Evolutionary conservation across 768 basidiomycete genomes (phyloP).

Genomic region (Coprinopsis cinerea): DNA sequence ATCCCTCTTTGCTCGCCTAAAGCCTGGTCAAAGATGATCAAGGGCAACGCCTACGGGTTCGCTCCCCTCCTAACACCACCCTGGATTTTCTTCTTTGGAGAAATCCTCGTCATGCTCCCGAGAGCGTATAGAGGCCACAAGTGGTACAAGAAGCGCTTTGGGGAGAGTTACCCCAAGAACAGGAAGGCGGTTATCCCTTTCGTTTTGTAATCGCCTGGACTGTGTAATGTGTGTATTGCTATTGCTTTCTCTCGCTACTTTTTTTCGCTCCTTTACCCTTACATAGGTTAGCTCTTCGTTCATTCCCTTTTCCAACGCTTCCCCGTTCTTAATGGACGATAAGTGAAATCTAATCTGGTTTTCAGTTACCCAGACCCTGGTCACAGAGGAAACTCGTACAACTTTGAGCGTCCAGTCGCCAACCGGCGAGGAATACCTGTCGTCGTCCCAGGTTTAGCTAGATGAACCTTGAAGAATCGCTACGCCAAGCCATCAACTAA

Average conservation of each 20-base stretch:
- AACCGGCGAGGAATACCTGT: no score
- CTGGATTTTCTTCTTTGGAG: conserved; percentile 71
- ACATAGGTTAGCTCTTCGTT: no score
- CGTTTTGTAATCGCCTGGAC: conserved; percentile 42
- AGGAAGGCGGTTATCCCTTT: conserved; percentile 79
- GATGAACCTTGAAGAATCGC: no score
- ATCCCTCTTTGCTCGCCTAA: conserved; percentile 15
- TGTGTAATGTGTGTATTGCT: not conserved
- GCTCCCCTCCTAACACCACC: conserved; percentile 56
- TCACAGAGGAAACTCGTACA: no score
- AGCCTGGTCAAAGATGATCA: conserved; percentile 15
- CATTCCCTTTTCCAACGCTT: no score
- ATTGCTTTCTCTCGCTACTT: not conserved
- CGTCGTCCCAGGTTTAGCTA: no score
- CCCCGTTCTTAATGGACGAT: no score
- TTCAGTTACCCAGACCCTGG: no score
- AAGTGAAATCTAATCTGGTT: no score
- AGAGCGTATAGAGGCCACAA: conserved; percentile 74
- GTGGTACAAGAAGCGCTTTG: conserved; percentile 82
- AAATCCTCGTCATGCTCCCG: conserved; percentile 75
- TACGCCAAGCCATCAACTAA: no score
- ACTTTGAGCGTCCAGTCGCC: no score
- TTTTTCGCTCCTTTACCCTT: no score
- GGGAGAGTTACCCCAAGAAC: conserved; percentile 67
- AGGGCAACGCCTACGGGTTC: conserved; percentile 27